phyloP scores from a whole-genome alignment of 78 protist genomes.

The Bigelowiella natans region DNA sequence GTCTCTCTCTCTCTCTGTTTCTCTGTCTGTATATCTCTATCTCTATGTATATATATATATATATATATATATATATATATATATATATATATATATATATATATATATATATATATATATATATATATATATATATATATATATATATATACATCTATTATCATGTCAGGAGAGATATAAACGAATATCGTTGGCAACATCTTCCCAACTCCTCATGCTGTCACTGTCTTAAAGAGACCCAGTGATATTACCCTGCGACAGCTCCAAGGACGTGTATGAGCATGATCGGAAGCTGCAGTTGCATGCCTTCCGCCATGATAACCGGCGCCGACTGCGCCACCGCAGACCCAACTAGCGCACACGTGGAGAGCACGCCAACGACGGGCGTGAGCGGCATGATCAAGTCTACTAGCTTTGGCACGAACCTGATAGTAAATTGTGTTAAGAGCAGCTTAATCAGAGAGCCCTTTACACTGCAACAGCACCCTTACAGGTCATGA shows the following conservation, averaged over 20 bases:
- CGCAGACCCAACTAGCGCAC: background rate
- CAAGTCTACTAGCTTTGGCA: background rate
- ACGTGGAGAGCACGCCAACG: background rate
- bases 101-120: background rate
- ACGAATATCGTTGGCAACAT: background rate
- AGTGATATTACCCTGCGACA: too few species aligned
- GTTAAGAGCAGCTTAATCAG: background rate
- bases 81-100: background rate
- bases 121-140: background rate
- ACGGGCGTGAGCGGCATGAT: background rate
- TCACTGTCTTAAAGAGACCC: too few species aligned
- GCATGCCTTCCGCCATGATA: background rate
- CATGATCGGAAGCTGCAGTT: background rate
- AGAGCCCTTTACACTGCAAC: background rate
- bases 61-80: background rate
- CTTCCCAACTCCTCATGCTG: background rate
- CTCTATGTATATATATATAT: background rate
- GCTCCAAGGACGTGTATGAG: background rate
- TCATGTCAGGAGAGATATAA: background rate
- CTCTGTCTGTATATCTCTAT: too few species aligned
- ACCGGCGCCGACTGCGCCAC: background rate
- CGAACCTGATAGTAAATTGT: background rate
- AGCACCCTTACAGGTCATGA: background rate
- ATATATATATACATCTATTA: background rate
- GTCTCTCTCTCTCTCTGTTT: too few species aligned